Evolutionary conservation across 371 early-diverging fungal species (phyloP).

Genomic region (Batrachochytrium dendrobatidis): DNA sequence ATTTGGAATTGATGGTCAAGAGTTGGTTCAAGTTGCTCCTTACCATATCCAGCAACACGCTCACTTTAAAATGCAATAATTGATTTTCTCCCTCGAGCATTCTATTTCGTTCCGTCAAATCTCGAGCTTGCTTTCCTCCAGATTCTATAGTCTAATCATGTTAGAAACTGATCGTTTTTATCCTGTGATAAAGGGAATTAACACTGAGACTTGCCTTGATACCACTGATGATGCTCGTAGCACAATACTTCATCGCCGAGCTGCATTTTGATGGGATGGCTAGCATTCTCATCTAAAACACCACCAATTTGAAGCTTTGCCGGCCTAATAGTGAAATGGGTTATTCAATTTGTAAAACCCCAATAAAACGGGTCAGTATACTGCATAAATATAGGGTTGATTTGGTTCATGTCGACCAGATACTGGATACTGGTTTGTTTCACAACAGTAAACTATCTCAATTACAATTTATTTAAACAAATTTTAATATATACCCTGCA

Average conservation of each 20-base stretch:
- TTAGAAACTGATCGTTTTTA: no score
- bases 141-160: no score
- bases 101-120: slow-evolving; percentile 22
- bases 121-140: slow-evolving; percentile 3
- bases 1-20: no score
- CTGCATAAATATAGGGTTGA: background rate
- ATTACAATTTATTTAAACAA: background rate
- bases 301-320: background rate
- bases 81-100: slow-evolving; percentile 36
- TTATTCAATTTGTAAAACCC: background rate
- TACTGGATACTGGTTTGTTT: background rate
- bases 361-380: background rate
- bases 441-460: background rate
- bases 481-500: background rate
- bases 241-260: background rate
- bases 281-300: background rate
- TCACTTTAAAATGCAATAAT: slow-evolving; percentile 26
- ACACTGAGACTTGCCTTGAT: background rate
- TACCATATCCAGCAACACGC: slow-evolving; percentile 33
- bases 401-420: background rate
- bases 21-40: no score
- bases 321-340: background rate
- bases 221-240: background rate
- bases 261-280: background rate
- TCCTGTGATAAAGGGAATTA: no score